Conservation (phyloP, 768 basidiomycete species). For the Tylopilus sp. region DNA sequence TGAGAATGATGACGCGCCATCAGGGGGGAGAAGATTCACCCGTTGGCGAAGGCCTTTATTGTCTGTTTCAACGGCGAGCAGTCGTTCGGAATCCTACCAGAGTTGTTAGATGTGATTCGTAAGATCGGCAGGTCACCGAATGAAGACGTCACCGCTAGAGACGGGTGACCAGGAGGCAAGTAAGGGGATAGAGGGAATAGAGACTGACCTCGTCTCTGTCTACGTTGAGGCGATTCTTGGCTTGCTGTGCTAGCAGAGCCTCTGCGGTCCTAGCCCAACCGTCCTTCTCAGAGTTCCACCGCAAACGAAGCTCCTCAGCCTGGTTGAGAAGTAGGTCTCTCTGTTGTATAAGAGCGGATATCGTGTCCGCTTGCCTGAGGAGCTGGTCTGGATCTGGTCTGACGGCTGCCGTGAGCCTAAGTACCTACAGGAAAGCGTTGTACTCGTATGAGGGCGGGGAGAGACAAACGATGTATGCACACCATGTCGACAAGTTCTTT, state of each 20-base stretch:
- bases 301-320: slow-evolving; percentile 53
- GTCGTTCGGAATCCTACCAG: slow-evolving; percentile 53
- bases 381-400: slow-evolving; percentile 46
- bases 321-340: slow-evolving; percentile 54
- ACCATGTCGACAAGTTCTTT: slow-evolving; percentile 60
- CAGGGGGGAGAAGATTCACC: slow-evolving; percentile 35
- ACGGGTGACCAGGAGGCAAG: neutral
- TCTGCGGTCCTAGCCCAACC: slow-evolving; percentile 67
- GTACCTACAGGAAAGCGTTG: slow-evolving; percentile 36
- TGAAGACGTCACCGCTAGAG: neutral
- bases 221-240: slow-evolving; percentile 35
- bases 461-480: slow-evolving; percentile 19
- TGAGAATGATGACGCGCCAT: slow-evolving; percentile 2
- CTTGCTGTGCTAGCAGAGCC: slow-evolving; percentile 51
- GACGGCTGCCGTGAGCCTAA: slow-evolving; percentile 43
- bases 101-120: slow-evolving; percentile 13
- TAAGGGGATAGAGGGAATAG: slow-evolving; percentile 1
- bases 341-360: slow-evolving; percentile 52
- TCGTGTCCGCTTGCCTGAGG: slow-evolving; percentile 58
- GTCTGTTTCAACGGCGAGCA: slow-evolving; percentile 54
- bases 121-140: neutral
- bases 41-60: slow-evolving; percentile 59
- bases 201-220: slow-evolving; percentile 42
- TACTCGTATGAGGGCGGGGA: neutral
- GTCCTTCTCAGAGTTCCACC: slow-evolving; percentile 61